Conservation (phyloP, 257 asterid species). For the Solanum tarapatanum region DNA sequence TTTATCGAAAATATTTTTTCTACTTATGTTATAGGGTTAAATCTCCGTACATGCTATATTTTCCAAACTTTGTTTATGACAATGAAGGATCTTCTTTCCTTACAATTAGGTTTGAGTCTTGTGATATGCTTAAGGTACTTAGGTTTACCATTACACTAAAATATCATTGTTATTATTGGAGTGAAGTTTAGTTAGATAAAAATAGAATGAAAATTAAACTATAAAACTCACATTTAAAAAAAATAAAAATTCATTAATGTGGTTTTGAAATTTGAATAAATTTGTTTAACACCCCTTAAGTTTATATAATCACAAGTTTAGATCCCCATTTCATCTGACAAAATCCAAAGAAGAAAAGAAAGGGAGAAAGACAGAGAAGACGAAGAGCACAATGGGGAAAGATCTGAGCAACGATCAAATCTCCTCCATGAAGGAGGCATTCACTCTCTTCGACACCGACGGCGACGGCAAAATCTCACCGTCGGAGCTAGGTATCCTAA, state of each 20-base stretch:
- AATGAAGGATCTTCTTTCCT: too few species aligned
- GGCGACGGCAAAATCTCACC: slow-evolving; percentile 91
- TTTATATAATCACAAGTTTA: not conserved
- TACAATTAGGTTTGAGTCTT: too few species aligned
- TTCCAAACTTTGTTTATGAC: too few species aligned
- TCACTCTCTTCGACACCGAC: slow-evolving; percentile 79
- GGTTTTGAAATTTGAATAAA: not conserved
- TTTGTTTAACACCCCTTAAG: not conserved
- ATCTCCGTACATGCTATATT: too few species aligned
- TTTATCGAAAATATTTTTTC: too few species aligned
- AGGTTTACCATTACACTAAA: too few species aligned
- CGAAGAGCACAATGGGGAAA: slow-evolving; percentile 44
- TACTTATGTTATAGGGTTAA: too few species aligned
- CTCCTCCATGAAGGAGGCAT: slow-evolving; percentile 80
- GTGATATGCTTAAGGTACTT: too few species aligned
- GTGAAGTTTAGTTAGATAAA: too few species aligned
- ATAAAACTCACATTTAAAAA: too few species aligned
- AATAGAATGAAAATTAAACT: too few species aligned
- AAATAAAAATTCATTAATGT: not conserved
- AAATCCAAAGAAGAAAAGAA: not conserved
- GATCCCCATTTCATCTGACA: not conserved
- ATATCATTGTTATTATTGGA: too few species aligned
- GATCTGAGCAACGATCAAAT: slow-evolving; percentile 83
- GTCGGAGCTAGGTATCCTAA: slow-evolving; percentile 77
- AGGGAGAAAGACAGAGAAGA: not conserved